phyloP scores from a whole-genome alignment of 1,284 basidiomycete genomes.

The Tilletia caries region DNA sequence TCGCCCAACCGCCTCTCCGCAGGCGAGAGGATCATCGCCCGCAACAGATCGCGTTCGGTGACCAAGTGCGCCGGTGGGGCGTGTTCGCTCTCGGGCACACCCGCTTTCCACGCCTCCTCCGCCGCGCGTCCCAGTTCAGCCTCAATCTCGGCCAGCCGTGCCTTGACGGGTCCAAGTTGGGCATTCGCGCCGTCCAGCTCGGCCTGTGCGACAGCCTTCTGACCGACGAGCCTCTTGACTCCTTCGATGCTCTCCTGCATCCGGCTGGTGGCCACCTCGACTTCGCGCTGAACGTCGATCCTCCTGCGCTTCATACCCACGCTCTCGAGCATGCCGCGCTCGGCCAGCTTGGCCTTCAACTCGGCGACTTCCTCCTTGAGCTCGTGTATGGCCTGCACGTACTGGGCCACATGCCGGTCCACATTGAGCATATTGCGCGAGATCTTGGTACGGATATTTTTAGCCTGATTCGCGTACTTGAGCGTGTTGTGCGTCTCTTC shows the following conservation, averaged over 20 bases:
- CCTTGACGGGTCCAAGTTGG: constrained; percentile 66
- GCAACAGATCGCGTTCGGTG: constrained; percentile 70
- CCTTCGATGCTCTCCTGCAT: constrained; percentile 64
- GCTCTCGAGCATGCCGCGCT: constrained; percentile 51
- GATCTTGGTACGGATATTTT: constrained; percentile 54
- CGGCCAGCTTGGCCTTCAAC: constrained; percentile 77
- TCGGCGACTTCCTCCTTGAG: constrained; percentile 78
- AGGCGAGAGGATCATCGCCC: constrained; percentile 63
- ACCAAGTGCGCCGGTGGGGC: constrained; percentile 59
- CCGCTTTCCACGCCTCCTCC: constrained; percentile 8
- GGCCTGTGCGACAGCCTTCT: constrained; percentile 66
- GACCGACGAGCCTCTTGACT: constrained; percentile 52
- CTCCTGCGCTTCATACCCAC: constrained; percentile 62
- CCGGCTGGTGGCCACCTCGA: constrained; percentile 65
- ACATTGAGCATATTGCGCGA: constrained; percentile 52
- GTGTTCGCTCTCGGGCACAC: constrained; percentile 20
- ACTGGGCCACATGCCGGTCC: constrained; percentile 52
- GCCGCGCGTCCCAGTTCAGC: constrained; percentile 22
- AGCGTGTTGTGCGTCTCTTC: constrained; percentile 54
- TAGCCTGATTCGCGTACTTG: constrained; percentile 54
- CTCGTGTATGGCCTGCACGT: constrained; percentile 82
- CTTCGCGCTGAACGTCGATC: constrained; percentile 60
- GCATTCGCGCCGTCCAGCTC: constrained; percentile 72
- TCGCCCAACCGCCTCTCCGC: constrained; percentile 69
- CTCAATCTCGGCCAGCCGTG: constrained; percentile 68